Evolutionary conservation across 2,329 filamentous ascomycete species (phyloP).

Genomic region (Botrytis tulipae): DNA sequence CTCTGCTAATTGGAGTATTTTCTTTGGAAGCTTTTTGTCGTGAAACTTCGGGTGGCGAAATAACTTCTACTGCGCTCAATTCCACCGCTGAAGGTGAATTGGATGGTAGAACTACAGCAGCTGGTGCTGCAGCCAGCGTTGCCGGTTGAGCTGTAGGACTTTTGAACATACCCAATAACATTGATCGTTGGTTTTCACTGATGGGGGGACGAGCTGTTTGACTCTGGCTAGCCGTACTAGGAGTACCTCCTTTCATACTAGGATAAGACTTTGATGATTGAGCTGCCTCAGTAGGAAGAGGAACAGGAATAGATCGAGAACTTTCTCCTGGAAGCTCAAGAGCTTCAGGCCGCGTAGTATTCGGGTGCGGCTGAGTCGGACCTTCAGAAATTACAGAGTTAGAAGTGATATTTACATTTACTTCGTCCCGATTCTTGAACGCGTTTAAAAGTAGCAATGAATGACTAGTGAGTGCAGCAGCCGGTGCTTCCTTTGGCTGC

Average conservation of each 20-base stretch:
- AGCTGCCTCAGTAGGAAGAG: constrained; percentile 10
- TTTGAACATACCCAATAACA: constrained; percentile 37
- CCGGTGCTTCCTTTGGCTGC: constrained; percentile 27
- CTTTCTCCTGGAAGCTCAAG: constrained; percentile 37
- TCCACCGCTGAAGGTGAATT: constrained; percentile 37
- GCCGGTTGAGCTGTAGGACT: constrained; percentile 31
- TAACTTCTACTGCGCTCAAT: constrained; percentile 37
- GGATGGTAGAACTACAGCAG: constrained; percentile 31
- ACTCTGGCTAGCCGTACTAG: constrained; percentile 2
- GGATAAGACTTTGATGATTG: constrained; percentile 20
- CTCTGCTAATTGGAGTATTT: constrained; percentile 18
- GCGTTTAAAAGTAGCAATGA: constrained; percentile 47
- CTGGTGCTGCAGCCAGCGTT: constrained; percentile 21
- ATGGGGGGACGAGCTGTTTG: constrained; percentile 29
- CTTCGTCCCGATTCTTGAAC: constrained; percentile 41
- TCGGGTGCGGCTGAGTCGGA: constrained; percentile 22
- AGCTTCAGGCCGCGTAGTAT: constrained; percentile 21
- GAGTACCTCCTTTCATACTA: background rate
- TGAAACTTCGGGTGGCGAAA: constrained; percentile 24
- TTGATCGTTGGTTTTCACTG: constrained; percentile 35
- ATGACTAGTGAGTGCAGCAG: constrained; percentile 42
- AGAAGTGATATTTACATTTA: constrained; percentile 17
- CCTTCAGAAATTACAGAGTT: constrained; percentile 27
- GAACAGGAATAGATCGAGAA: constrained; percentile 15
- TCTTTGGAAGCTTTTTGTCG: constrained; percentile 2